A percentile compares a stretch with the other conserved stretches of the same genome.
These are phyloP conservation scores for Daldinia sp. DNA, from an alignment of 2,329 filamentous ascomycete genomes.

Conservation along the genomic window DNA sequence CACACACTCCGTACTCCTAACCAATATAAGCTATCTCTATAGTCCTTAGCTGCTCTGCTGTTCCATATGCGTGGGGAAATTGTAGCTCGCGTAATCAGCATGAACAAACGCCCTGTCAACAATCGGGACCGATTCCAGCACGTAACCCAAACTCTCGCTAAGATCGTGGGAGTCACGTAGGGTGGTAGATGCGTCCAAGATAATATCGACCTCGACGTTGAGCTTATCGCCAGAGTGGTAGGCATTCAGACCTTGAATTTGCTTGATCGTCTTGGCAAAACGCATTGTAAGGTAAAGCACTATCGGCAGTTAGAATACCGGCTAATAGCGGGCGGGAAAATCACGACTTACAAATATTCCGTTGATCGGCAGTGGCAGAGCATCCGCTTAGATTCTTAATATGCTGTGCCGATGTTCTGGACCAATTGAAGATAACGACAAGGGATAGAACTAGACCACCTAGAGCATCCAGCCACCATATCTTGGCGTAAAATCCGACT, in stretches of 20 bases:
- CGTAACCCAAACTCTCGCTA: conserved; percentile 76
- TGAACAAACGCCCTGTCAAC: conserved; percentile 80
- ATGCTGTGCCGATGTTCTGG: conserved; percentile 77
- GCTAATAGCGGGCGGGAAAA: background rate
- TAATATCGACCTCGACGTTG: conserved; percentile 85
- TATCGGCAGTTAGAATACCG: conserved; percentile 39
- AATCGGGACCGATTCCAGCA: conserved; percentile 84
- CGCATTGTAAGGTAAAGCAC: conserved; percentile 93
- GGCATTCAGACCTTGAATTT: conserved; percentile 86
- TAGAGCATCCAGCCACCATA: conserved; percentile 88
- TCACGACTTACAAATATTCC: conserved; percentile 71
- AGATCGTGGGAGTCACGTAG: conserved; percentile 86
- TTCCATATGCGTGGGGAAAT: conserved; percentile 70
- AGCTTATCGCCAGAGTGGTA: conserved; percentile 89
- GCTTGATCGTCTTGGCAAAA: conserved; percentile 87
- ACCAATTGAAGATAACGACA: conserved; percentile 85
- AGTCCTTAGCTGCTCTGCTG: conserved; percentile 52
- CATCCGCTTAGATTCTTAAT: conserved; percentile 85
- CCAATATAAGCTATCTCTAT: background rate
- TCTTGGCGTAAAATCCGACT: conserved; percentile 78
- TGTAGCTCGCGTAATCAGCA: conserved; percentile 72
- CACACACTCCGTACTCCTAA: background rate
- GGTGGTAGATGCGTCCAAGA: conserved; percentile 80
- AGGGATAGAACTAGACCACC: conserved; percentile 83
- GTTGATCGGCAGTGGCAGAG: conserved; percentile 81